Conservation (phyloP, 2,329 filamentous ascomycete species). For the Sclerotinia glacialis region DNA sequence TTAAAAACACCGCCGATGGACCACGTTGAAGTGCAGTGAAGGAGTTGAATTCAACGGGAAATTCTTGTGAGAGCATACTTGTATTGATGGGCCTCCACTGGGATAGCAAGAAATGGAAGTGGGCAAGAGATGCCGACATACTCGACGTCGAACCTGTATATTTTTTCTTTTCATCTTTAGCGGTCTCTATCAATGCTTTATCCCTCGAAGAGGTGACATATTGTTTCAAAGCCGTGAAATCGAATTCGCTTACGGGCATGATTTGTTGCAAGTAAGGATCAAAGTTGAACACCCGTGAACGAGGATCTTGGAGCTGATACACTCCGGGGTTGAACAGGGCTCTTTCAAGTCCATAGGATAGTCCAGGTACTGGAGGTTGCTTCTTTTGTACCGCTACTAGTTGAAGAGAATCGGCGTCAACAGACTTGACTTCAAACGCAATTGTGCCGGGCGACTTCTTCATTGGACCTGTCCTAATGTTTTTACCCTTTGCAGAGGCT, state of each 20-base stretch:
- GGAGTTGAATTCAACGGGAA: constrained; percentile 56
- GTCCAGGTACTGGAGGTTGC: constrained; percentile 36
- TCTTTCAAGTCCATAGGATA: constrained; percentile 40
- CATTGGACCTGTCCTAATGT: constrained; percentile 16
- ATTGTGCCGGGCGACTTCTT: constrained; percentile 9
- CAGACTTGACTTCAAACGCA: constrained; percentile 33
- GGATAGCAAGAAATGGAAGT: constrained; percentile 92
- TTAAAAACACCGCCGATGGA: constrained; percentile 77
- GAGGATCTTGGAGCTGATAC: constrained; percentile 84
- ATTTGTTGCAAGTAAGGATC: constrained; percentile 91
- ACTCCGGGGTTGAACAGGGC: constrained; percentile 96
- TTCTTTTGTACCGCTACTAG: constrained; percentile 34
- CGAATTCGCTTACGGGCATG: constrained; percentile 90
- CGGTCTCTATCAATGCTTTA: constrained; percentile 64
- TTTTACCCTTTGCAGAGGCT: neutral
- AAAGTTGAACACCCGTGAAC: constrained; percentile 90
- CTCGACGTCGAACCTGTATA: constrained; percentile 96
- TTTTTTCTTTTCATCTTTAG: constrained; percentile 64
- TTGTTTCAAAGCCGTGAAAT: constrained; percentile 79
- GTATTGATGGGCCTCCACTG: constrained; percentile 73
- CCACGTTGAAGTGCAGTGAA: constrained; percentile 72
- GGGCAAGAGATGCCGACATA: constrained; percentile 82
- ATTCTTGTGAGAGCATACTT: constrained; percentile 63
- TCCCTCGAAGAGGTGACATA: constrained; percentile 95
- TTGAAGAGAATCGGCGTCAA: constrained; percentile 32